Percentiles rank a stretch among this genome's conserved stretches.
These are phyloP conservation scores for Penicillium waksmanii DNA, from an alignment of 495 filamentous ascomycete species.

Conservation along the genomic window DNA sequence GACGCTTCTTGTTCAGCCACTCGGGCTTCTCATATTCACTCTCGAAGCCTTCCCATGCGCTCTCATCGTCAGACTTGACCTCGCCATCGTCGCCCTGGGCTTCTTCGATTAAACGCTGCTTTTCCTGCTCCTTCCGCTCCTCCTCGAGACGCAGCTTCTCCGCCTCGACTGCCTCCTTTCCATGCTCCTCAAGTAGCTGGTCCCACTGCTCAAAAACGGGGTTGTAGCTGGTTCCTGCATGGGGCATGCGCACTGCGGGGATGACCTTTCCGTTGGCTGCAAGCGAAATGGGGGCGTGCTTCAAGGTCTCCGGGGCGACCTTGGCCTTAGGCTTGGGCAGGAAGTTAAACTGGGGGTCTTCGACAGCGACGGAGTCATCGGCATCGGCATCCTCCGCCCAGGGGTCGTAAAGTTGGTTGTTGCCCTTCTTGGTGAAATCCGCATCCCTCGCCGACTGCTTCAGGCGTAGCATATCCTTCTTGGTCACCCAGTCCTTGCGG, in stretches of 20 bases:
- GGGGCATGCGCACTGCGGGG: slow-evolving; percentile 77
- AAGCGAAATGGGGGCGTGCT: slow-evolving; percentile 76
- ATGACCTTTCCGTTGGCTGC: slow-evolving; percentile 74
- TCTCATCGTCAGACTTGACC: slow-evolving; percentile 78
- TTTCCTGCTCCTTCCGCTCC: slow-evolving; percentile 64
- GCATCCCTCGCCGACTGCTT: slow-evolving; percentile 76
- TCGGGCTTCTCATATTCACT: slow-evolving; percentile 67
- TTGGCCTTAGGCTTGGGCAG: slow-evolving; percentile 63
- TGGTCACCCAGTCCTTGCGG: slow-evolving; percentile 73
- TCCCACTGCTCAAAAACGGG: slow-evolving; percentile 85
- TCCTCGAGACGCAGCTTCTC: slow-evolving; percentile 77
- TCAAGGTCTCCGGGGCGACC: slow-evolving; percentile 75
- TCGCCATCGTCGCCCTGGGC: slow-evolving; percentile 69
- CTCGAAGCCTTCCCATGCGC: slow-evolving; percentile 85
- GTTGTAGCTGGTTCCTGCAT: slow-evolving; percentile 88
- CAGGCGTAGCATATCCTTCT: slow-evolving; percentile 77
- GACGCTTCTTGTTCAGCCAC: slow-evolving; percentile 68
- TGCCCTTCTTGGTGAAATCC: slow-evolving; percentile 56
- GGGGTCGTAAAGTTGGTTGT: slow-evolving; percentile 67
- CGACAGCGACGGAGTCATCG: slow-evolving; percentile 41
- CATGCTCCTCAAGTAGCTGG: slow-evolving; percentile 69
- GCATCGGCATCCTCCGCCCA: slow-evolving; percentile 64
- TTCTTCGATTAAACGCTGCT: slow-evolving; percentile 54
- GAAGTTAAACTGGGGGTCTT: slow-evolving; percentile 61
- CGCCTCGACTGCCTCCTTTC: slow-evolving; percentile 73